Evolutionary conservation across 305 asterid species (phyloP).

Genomic region (Fraxinus platypoda): DNA sequence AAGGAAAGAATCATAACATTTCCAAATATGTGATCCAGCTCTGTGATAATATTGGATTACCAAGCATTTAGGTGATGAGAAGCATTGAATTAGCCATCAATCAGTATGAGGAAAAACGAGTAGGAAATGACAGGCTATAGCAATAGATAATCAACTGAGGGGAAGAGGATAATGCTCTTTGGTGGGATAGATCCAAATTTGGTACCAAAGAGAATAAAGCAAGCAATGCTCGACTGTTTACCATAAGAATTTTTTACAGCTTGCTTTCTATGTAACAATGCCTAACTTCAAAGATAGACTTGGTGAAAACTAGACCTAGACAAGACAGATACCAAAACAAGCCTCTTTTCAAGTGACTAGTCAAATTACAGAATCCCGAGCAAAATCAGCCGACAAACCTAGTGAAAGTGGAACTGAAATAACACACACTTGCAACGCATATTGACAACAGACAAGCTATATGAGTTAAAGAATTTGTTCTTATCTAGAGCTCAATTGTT

Average conservation of each 20-base stretch:
- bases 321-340: not conserved
- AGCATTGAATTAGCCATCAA: not conserved
- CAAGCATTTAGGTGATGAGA: not conserved
- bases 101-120: not conserved
- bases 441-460: not conserved
- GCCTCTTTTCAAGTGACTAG: not conserved
- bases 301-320: not conserved
- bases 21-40: not conserved
- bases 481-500: not conserved
- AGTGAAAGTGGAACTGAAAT: not conserved
- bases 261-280: not conserved
- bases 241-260: constrained; percentile 13
- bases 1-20: not conserved
- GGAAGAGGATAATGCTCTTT: not conserved
- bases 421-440: not conserved
- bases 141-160: not conserved
- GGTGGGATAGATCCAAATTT: not conserved
- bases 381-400: not conserved
- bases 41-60: not conserved
- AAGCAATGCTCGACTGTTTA: not conserved
- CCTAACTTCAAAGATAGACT: not conserved
- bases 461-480: not conserved
- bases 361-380: not conserved
- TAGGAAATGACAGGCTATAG: not conserved
- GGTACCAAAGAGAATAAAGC: not conserved